Evolutionary conservation across 192 early-diverging fungal genomes (phyloP).

Genomic region (Geranomyces variabilis): DNA sequence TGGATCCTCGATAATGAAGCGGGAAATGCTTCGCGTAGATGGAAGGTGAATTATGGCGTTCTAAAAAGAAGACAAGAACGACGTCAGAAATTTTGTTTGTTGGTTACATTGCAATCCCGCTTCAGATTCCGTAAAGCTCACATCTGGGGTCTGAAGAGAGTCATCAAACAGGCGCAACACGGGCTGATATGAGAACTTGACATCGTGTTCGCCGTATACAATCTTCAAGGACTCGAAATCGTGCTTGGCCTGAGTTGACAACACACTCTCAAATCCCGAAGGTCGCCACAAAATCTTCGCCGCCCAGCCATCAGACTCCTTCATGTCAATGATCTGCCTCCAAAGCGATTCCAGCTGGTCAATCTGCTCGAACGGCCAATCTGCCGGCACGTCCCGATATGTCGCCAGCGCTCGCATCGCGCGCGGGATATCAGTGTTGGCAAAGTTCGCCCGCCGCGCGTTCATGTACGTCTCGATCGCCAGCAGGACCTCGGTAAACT

Average conservation of each 20-base stretch:
- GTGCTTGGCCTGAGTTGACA: slow-evolving; percentile 29
- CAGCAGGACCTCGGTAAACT: slow-evolving; percentile 38
- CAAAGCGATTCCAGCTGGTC: slow-evolving; percentile 49
- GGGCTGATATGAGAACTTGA: slow-evolving; percentile 45
- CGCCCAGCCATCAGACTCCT: slow-evolving; percentile 32
- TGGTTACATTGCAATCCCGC: too few species aligned
- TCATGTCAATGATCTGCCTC: slow-evolving; percentile 39
- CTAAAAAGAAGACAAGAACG: background rate
- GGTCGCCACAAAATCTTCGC: slow-evolving; percentile 35
- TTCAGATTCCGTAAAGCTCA: slow-evolving; percentile 13
- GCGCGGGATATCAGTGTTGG: slow-evolving; percentile 25
- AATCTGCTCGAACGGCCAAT: slow-evolving; percentile 42
- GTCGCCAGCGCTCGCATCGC: slow-evolving; percentile 41
- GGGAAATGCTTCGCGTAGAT: slow-evolving; percentile 41
- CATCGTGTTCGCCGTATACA: slow-evolving; percentile 16
- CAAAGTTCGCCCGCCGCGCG: slow-evolving; percentile 19
- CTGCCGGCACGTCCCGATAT: slow-evolving; percentile 41
- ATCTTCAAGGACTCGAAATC: slow-evolving; percentile 34
- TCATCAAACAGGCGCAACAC: slow-evolving; percentile 56
- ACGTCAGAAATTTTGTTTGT: too few species aligned
- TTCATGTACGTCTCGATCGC: slow-evolving; percentile 43
- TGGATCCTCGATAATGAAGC: slow-evolving; percentile 81
- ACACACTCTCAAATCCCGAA: slow-evolving; percentile 4
- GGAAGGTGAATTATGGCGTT: slow-evolving; percentile 44
- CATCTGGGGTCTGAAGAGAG: slow-evolving; percentile 37